Base-by-base conservation (phyloP, 306 rosid species). In the Quercus glauca region DNA sequence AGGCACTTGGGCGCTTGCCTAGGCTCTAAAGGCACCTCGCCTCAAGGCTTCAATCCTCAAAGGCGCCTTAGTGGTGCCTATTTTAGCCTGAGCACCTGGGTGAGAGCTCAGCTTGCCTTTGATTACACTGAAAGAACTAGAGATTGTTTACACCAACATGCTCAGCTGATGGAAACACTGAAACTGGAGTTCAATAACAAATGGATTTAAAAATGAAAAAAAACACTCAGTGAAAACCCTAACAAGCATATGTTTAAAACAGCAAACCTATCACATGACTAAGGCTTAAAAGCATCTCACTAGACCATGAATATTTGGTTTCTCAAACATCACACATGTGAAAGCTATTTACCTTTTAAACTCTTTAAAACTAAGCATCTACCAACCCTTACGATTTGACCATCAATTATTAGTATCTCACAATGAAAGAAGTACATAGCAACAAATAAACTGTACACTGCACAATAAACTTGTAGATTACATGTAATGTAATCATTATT, bases 401-500 rank as follows among this genome's bases (percentile, higher is more conserved):
- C 55, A 72, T 61, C 59, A 77, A 37, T 69, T 52, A 14, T 72
- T 49, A 20, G 23, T 25, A 41, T 83, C 60, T 61, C 64, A 56
- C 13, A 9, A 67, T 33, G 20, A 69, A 25, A 64, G 15, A 79
- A 19, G 73, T 15, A 77, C 68, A 28, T 33, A 64, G 9, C 31
- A 29, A 55, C 26, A 53, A 4, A 51, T 35, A 65, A 20, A 33
- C 25, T 8, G 45, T 53, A 51, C 31, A 33, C 26, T 37, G 51
- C 19, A 53, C 23, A n/a, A 71, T 29, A 77, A 25, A 19, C 52
- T 41, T 18, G 10, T 43, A 6, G 33, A 41, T n/a, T 8, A 23
- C n/a, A 20, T 6, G 64, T 45, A 77, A 77, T 53, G 64, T 45
- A 77, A 77, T 60, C 4, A 65, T n/a, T 10, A 64, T 43, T 90